Conservation (phyloP, 225 moss, liverwort and hornwort genomes). For the Physcomitrium patens region DNA sequence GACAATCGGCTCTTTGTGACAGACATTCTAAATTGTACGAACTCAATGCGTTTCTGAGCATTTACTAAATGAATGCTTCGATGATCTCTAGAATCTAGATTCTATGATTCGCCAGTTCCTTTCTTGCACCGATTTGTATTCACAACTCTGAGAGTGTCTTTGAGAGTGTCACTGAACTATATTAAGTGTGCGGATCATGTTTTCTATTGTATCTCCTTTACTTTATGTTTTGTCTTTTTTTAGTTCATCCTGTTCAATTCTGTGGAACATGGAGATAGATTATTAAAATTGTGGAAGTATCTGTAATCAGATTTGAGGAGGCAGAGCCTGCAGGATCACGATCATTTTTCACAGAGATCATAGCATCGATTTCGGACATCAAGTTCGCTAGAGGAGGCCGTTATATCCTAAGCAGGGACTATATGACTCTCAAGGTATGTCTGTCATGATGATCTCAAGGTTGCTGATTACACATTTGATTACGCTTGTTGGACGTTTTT, state of each 20-base stretch:
- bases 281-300: conserved; percentile 18
- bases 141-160: too few relatives aligned
- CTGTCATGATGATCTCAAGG: not conserved
- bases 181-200: too few relatives aligned
- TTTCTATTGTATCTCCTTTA: too few relatives aligned
- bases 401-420: conserved; percentile 96
- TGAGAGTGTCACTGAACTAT: too few relatives aligned
- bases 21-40: conserved; percentile 92
- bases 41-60: conserved; percentile 8
- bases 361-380: conserved; percentile 97
- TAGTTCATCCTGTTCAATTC: not conserved
- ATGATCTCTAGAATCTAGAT: not conserved
- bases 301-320: conserved; percentile 85
- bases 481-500: not conserved
- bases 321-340: conserved; percentile 88
- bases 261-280: not conserved
- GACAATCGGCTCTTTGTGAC: conserved; percentile 98
- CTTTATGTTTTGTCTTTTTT: not conserved
- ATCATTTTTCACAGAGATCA: conserved; percentile 99
- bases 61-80: conserved; percentile 19
- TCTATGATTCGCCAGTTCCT: too few relatives aligned
- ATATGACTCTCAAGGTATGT: conserved; percentile 95
- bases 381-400: conserved; percentile 98
- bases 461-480: conserved; percentile 24
- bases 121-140: too few relatives aligned